A percentile compares a stretch with the other conserved stretches of the same genome.
Conservation (phyloP, 2,329 filamentous ascomycete genomes). For the Dissoconium aciculare region DNA sequence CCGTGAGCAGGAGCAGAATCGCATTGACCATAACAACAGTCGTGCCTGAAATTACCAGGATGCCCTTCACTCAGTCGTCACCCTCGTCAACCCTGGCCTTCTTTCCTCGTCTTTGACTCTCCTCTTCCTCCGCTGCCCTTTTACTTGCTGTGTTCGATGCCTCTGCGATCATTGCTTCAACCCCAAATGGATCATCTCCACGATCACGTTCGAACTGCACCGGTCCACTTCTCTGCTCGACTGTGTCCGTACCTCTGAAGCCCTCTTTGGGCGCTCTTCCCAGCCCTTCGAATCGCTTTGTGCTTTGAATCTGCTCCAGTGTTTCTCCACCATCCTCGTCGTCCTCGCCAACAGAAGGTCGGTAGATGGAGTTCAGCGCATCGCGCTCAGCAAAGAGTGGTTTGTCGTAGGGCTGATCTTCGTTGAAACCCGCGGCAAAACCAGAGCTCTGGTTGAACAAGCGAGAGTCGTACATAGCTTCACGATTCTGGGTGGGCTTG, state of each 20-base stretch:
- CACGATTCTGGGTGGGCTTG: constrained; percentile 80
- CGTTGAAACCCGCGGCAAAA: constrained; percentile 80
- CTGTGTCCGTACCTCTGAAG: constrained; percentile 74
- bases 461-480: constrained; percentile 93
- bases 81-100: constrained; percentile 65
- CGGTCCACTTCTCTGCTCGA: constrained; percentile 74
- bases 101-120: constrained; percentile 44
- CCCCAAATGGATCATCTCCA: constrained; percentile 69
- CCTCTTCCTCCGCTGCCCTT: constrained; percentile 59
- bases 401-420: constrained; percentile 95
- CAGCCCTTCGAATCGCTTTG: constrained; percentile 73
- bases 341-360: constrained; percentile 55
- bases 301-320: constrained; percentile 76
- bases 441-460: constrained; percentile 90
- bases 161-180: constrained; percentile 83
- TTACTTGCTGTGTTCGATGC: constrained; percentile 52
- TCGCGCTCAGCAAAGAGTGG: constrained; percentile 92
- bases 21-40: too few species aligned
- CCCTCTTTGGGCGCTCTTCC: constrained; percentile 63
- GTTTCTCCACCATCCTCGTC: constrained; percentile 65
- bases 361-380: constrained; percentile 85
- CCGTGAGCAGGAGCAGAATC: too few species aligned
- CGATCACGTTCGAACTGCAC: constrained; percentile 92
- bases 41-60: too few species aligned
- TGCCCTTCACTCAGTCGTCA: constrained; percentile 37